phyloP scores from a whole-genome alignment of 768 basidiomycete genomes.

The Glaciozyma antarctica region DNA sequence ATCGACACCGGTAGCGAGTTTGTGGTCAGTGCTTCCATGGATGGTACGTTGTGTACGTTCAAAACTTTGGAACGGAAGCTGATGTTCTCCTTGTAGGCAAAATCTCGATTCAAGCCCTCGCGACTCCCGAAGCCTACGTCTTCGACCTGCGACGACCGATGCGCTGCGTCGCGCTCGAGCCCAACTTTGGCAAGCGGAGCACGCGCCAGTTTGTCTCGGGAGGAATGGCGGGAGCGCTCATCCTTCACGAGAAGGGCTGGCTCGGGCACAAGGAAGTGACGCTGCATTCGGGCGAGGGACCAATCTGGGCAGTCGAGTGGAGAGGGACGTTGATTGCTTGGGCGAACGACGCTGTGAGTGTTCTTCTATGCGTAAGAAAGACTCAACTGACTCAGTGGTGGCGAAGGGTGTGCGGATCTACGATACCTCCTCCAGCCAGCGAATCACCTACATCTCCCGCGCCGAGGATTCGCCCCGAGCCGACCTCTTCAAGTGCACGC shows the following conservation, averaged over 20 bases:
- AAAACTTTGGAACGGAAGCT: not conserved
- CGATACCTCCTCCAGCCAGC: constrained; percentile 64
- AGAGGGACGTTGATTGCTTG: constrained; percentile 77
- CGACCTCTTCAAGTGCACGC: constrained; percentile 84
- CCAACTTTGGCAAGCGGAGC: constrained; percentile 68
- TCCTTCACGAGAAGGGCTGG: constrained; percentile 94
- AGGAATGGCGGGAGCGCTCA: constrained; percentile 75
- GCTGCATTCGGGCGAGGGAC: constrained; percentile 70
- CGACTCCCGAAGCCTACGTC: constrained; percentile 60
- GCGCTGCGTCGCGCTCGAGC: constrained; percentile 80
- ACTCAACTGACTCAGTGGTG: not conserved
- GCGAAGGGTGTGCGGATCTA: constrained; percentile 84
- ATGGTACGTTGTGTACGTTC: constrained; percentile 53
- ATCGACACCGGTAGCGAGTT: constrained; percentile 80
- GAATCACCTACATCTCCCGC: constrained; percentile 77
- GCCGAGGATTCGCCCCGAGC: constrained; percentile 73
- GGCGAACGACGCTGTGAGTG: constrained; percentile 78
- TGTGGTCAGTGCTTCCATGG: constrained; percentile 82
- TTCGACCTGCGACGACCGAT: constrained; percentile 90
- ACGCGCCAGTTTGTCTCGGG: constrained; percentile 79
- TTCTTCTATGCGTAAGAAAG: not conserved
- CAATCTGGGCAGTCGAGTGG: constrained; percentile 90
- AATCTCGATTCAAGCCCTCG: constrained; percentile 74
- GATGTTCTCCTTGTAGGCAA: constrained; percentile 52
- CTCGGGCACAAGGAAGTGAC: constrained; percentile 83